These are phyloP conservation scores for Coemansia sp. DNA, from an alignment of 192 early-diverging fungal species.

Conservation along the genomic window DNA sequence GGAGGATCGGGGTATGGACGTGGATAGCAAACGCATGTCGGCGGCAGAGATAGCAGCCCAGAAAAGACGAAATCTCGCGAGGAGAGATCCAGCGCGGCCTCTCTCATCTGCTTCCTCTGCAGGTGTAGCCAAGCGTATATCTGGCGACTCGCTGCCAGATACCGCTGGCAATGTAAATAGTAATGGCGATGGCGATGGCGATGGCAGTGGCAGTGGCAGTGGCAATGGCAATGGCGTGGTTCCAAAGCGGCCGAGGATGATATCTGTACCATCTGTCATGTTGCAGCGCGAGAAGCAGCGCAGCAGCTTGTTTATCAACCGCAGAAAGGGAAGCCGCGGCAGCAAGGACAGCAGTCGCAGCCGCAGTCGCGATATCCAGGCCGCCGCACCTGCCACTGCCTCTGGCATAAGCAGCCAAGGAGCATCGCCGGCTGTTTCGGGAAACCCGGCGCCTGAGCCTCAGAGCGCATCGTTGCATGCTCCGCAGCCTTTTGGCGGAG, in stretches of 20 bases:
- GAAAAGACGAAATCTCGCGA: not conserved
- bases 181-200: no score
- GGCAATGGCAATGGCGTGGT: not conserved
- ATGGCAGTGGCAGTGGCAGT: no score
- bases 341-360: constrained; percentile 5
- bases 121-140: no score
- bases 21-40: not conserved
- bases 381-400: no score
- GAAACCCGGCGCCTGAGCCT: not conserved
- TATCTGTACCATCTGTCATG: not conserved
- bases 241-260: not conserved
- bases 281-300: constrained; percentile 21
- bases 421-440: no score
- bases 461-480: not conserved
- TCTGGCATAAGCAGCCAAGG: no score
- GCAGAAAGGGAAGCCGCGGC: constrained; percentile 15
- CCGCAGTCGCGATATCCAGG: not conserved
- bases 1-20: not conserved
- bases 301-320: constrained; percentile 41
- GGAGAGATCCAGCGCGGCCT: not conserved
- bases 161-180: no score
- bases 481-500: not conserved
- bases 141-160: no score
- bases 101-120: not conserved
- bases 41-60: not conserved